Conservation (phyloP, 305 asterid species). For the Stenogyne calaminthoides region DNA sequence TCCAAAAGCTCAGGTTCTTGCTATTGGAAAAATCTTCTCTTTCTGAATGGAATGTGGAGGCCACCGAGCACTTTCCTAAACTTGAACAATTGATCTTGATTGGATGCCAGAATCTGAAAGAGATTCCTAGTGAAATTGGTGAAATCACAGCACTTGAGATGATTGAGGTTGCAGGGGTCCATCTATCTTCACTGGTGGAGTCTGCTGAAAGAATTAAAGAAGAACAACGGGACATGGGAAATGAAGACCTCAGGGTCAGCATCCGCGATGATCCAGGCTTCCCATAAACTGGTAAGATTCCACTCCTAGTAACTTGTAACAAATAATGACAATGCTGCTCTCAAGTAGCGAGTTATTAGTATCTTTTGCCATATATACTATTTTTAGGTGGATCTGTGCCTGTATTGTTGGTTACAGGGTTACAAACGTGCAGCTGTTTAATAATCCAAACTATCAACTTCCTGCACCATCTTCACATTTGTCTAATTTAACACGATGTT, state of each 20-base stretch:
- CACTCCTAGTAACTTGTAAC: too few relatives aligned
- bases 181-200: background rate
- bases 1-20: slow-evolving; percentile 26
- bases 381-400: too few relatives aligned
- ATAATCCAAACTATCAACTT: too few relatives aligned
- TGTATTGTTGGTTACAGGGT: too few relatives aligned
- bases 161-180: background rate
- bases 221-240: background rate
- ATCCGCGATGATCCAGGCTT: too few relatives aligned
- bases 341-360: too few relatives aligned
- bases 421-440: too few relatives aligned
- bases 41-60: background rate
- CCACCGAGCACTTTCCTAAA: background rate
- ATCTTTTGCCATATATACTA: too few relatives aligned
- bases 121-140: background rate
- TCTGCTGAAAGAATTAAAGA: background rate
- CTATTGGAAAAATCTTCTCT: background rate
- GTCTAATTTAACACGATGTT: too few relatives aligned
- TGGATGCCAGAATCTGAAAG: background rate
- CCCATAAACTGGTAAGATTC: too few relatives aligned
- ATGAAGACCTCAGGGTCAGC: background rate
- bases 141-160: background rate
- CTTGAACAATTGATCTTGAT: slow-evolving; percentile 20
- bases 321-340: too few relatives aligned
- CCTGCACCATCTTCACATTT: too few relatives aligned